These are phyloP conservation scores for Syncephalastrum racemosum DNA, from an alignment of 371 early-diverging fungal species.

Conservation along the genomic window DNA sequence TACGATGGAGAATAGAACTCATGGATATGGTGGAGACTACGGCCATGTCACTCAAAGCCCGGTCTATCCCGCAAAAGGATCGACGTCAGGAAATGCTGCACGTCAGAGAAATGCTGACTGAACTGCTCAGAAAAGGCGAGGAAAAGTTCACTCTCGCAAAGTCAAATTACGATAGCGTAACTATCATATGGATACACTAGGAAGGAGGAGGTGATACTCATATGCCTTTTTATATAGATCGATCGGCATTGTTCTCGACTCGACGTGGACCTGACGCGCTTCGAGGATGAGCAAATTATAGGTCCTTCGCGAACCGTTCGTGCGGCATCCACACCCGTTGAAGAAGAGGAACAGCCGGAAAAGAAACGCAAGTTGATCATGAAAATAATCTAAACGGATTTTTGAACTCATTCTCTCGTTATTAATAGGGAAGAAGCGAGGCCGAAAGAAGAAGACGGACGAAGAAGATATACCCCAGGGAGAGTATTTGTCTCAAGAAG, in stretches of 20 bases:
- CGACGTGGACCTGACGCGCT: slow-evolving; percentile 86
- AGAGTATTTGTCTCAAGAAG: slow-evolving; percentile 29
- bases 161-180: slow-evolving; percentile 90
- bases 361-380: slow-evolving; percentile 3
- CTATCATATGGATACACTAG: slow-evolving; percentile 7
- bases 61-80: slow-evolving; percentile 21
- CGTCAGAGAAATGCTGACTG: slow-evolving; percentile 62
- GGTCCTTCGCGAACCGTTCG: slow-evolving; percentile 40
- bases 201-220: not conserved
- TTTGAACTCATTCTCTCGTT: not conserved
- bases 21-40: slow-evolving; percentile 55
- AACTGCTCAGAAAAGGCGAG: slow-evolving; percentile 84
- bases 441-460: slow-evolving; percentile 18
- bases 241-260: slow-evolving; percentile 89
- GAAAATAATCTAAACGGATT: not conserved
- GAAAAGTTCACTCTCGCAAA: slow-evolving; percentile 91
- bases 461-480: slow-evolving; percentile 16
- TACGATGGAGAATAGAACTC: slow-evolving; percentile 33
- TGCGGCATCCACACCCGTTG: slow-evolving; percentile 6
- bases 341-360: slow-evolving; percentile 1
- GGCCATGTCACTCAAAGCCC: slow-evolving; percentile 32
- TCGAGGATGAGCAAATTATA: slow-evolving; percentile 86
- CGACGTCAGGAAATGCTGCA: slow-evolving; percentile 55
- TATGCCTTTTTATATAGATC: slow-evolving; percentile 50
- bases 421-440: slow-evolving; percentile 6